phyloP scores from a whole-genome alignment of 805 yeast genomes.

The Clavispora vitiphila region DNA sequence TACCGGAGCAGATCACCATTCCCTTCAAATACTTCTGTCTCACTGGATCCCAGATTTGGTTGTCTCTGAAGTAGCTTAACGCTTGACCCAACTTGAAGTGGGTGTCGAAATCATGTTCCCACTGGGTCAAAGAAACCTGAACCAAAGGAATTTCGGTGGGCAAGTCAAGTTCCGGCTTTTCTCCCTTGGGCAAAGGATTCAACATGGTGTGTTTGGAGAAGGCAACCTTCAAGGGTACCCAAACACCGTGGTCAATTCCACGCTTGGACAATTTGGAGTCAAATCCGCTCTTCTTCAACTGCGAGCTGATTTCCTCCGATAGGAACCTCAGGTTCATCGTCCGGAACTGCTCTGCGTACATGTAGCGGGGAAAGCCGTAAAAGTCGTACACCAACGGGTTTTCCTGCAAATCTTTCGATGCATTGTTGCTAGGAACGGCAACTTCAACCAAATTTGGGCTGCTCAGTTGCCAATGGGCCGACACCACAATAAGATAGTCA shows the following conservation, averaged over 20 bases:
- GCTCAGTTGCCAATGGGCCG: slow-evolving; percentile 74
- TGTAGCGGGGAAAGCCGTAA: slow-evolving; percentile 61
- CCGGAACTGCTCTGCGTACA: slow-evolving; percentile 62
- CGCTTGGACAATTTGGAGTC: slow-evolving; percentile 42
- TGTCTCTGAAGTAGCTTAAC: slow-evolving; percentile 45
- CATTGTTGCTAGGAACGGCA: slow-evolving; percentile 34
- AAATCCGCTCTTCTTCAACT: slow-evolving; percentile 41
- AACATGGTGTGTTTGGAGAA: slow-evolving; percentile 36
- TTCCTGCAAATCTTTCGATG: slow-evolving; percentile 23
- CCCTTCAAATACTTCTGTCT: slow-evolving; percentile 23
- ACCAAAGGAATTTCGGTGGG: slow-evolving; percentile 40
- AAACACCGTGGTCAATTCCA: slow-evolving; percentile 79
- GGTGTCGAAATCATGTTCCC: slow-evolving; percentile 34
- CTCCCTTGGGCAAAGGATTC: slow-evolving; percentile 23
- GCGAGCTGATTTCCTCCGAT: slow-evolving; percentile 40
- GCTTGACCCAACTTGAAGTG: slow-evolving; percentile 54
- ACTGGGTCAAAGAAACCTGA: slow-evolving; percentile 45
- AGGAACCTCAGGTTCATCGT: slow-evolving; percentile 39
- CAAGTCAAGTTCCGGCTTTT: slow-evolving; percentile 26
- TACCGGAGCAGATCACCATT: slow-evolving; percentile 62
- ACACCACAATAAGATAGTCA: slow-evolving; percentile 57
- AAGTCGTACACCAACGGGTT: slow-evolving; percentile 69
- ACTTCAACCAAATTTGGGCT: slow-evolving; percentile 42
- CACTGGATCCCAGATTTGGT: slow-evolving; percentile 29
- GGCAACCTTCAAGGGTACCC: slow-evolving; percentile 77